These are phyloP conservation scores for Blastobotrys muscicola DNA, from an alignment of 805 yeast species.

Conservation along the genomic window DNA sequence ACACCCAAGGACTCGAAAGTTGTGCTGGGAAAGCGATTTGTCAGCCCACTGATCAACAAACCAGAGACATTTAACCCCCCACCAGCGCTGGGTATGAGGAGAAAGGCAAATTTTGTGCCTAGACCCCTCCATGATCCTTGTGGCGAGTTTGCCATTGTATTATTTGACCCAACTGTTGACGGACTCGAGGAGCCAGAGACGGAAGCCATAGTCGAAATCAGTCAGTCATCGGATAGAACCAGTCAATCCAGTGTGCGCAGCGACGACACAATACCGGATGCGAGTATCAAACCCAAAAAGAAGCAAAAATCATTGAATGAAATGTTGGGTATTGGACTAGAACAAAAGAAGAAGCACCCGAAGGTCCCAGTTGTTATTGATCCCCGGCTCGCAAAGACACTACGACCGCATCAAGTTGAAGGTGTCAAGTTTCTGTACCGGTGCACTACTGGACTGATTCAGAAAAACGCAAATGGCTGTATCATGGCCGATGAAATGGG, in stretches of 20 bases:
- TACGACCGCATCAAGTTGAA: conserved; percentile 93
- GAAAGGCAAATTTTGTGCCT: conserved; percentile 59
- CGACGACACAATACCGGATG: too few relatives aligned
- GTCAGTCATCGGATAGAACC: not conserved
- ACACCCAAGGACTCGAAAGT: conserved; percentile 5
- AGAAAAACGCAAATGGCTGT: conserved; percentile 73
- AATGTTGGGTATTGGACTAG: conserved; percentile 53
- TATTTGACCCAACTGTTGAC: conserved; percentile 93
- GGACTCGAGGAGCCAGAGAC: conserved; percentile 16
- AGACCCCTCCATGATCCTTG: conserved; percentile 92
- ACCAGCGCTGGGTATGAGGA: conserved; percentile 76
- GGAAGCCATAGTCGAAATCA: not conserved
- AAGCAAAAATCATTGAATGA: conserved; percentile 54
- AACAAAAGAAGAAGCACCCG: conserved; percentile 49
- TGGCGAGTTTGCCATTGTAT: conserved; percentile 85
- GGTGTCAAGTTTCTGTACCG: conserved; percentile 87
- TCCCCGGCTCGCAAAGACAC: conserved; percentile 70
- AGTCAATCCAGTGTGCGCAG: not conserved
- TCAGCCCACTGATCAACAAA: conserved; percentile 1
- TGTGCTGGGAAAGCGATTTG: conserved; percentile 11
- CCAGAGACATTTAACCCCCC: conserved; percentile 35
- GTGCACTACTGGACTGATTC: conserved; percentile 74
- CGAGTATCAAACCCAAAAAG: not conserved
- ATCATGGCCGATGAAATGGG: conserved; percentile 99
- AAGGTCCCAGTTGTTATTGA: conserved; percentile 95